Evolutionary conservation across 1,284 basidiomycete genomes (phyloP).

Genomic region (Earliella scabrosa): DNA sequence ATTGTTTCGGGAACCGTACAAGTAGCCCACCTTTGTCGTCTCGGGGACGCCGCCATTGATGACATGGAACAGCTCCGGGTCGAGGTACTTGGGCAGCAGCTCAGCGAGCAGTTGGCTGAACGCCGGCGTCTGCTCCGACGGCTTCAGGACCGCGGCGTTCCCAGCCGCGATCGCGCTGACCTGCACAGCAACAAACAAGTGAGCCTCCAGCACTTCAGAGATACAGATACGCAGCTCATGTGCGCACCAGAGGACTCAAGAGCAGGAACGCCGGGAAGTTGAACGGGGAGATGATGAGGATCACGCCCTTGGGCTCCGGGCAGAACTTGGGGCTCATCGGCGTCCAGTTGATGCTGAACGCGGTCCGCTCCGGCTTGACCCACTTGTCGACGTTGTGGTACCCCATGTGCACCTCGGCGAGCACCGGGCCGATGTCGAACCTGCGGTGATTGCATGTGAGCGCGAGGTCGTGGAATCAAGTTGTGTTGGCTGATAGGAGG

Average conservation of each 20-base stretch:
- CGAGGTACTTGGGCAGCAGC: slow-evolving; percentile 83
- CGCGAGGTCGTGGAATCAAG: neutral
- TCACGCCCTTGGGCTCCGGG: slow-evolving; percentile 79
- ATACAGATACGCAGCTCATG: too few species aligned
- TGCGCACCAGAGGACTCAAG: slow-evolving; percentile 56
- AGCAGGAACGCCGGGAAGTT: slow-evolving; percentile 57
- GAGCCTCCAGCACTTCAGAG: too few species aligned
- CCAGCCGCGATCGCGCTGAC: slow-evolving; percentile 84
- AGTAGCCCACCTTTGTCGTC: slow-evolving; percentile 59
- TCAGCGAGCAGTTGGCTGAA: slow-evolving; percentile 72
- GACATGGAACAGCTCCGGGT: slow-evolving; percentile 70
- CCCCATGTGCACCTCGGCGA: slow-evolving; percentile 66
- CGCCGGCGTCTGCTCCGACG: slow-evolving; percentile 79
- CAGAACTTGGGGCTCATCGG: slow-evolving; percentile 64
- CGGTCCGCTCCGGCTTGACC: slow-evolving; percentile 56
- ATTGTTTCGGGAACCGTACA: too few species aligned
- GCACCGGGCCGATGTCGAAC: slow-evolving; percentile 55
- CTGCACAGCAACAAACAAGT: too few species aligned
- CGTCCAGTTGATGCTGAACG: slow-evolving; percentile 56
- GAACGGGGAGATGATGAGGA: slow-evolving; percentile 63
- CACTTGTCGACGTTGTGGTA: slow-evolving; percentile 74
- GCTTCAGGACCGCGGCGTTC: slow-evolving; percentile 77
- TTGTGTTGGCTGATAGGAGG: neutral
- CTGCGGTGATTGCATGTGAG: slow-evolving; percentile 44
- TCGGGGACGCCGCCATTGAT: slow-evolving; percentile 81